Evolutionary conservation across 1,139 yeast species (phyloP), one percentile per base, ranked within the genome.

Genomic region (Kodamaea sp.): DNA sequence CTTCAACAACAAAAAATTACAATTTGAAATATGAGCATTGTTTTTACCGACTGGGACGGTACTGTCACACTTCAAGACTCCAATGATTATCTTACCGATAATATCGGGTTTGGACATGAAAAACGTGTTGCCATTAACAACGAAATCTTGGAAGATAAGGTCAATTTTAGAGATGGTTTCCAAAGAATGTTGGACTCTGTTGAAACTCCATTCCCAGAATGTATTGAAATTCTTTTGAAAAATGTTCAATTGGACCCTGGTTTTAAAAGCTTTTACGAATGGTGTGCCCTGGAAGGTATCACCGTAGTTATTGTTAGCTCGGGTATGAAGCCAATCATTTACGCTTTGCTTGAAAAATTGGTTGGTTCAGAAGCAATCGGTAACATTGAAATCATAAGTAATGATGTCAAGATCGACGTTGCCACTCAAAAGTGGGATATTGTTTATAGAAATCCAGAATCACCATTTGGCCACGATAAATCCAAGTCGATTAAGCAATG

Each of bases 41-140:
- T 92, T 30, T 92, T 92, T 67, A 86, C 97, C 38, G 98, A 92
- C 63, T 92, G 95, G 81, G 98, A 92, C 61, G 98, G 98, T 20
- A 92, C 98, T 6, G 95, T 92, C 48, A 92, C 98, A 11, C 69
- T 86, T 45, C 75, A 77, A 58, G 98, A 92, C 60, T 86, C 96
- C 47, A 94, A 92, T 58, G 97, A 92, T 61, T 84, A 74, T 60
- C 68, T 92, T 48, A 89, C 97, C 12, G 97, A 92, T 58, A 79
- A 78, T 54, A 69, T 84, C 26, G 99, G 99, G 5, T 85, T 88
- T 62, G 98, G 98, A 3, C 65, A 67, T 38, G 79, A 73, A 28
- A 73, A 73, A 49, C 78, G 98, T 52, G 65, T 71, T 45, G 79
- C 65, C 29, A 72, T 90, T 50, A 87, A 88, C 61, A 81, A 81